A percentile compares a stretch with the other conserved stretches of the same genome.
Evolutionary conservation across 345 rosid genomes (phyloP).

Genomic region (Pistacia atlantica): DNA sequence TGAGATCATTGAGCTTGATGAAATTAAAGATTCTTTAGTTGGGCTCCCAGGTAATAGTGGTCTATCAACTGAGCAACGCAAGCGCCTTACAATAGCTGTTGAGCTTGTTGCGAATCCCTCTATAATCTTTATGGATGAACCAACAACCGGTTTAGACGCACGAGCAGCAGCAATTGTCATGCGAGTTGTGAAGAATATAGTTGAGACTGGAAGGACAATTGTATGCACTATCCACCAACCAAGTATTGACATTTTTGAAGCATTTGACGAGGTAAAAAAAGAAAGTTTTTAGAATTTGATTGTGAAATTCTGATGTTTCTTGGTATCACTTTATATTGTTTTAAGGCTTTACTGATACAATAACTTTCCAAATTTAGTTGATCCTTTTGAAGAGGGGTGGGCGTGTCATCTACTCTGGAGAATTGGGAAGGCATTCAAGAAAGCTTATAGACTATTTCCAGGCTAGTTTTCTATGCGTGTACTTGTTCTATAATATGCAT

Average conservation of each 20-base stretch:
- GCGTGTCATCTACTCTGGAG: slow-evolving; percentile 66
- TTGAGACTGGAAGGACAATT: slow-evolving; percentile 75
- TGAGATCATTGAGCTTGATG: slow-evolving; percentile 74
- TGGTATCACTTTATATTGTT: not conserved
- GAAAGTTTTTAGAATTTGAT: not conserved
- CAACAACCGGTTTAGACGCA: slow-evolving; percentile 86
- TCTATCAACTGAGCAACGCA: slow-evolving; percentile 81
- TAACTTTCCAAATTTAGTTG: slow-evolving; percentile 40
- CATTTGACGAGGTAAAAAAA: slow-evolving; percentile 73
- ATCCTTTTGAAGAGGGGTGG: slow-evolving; percentile 76
- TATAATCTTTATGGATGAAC: slow-evolving; percentile 87
- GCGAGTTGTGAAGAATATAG: slow-evolving; percentile 80
- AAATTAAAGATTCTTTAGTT: slow-evolving; percentile 64
- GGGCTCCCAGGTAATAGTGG: slow-evolving; percentile 62
- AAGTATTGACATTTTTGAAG: slow-evolving; percentile 79
- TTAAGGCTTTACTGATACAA: no score
- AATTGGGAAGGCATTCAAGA: slow-evolving; percentile 62
- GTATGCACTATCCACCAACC: slow-evolving; percentile 93
- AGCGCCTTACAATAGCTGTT: slow-evolving; percentile 72
- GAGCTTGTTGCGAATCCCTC: slow-evolving; percentile 86
- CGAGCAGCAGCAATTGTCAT: slow-evolving; percentile 86
- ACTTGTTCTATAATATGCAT: not conserved
- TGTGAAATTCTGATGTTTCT: not conserved
- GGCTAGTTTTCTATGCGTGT: slow-evolving; percentile 36
- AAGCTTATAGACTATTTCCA: slow-evolving; percentile 64